phyloP scores from a whole-genome alignment of 805 yeast species.

The Zygosaccharomyces bailii region DNA sequence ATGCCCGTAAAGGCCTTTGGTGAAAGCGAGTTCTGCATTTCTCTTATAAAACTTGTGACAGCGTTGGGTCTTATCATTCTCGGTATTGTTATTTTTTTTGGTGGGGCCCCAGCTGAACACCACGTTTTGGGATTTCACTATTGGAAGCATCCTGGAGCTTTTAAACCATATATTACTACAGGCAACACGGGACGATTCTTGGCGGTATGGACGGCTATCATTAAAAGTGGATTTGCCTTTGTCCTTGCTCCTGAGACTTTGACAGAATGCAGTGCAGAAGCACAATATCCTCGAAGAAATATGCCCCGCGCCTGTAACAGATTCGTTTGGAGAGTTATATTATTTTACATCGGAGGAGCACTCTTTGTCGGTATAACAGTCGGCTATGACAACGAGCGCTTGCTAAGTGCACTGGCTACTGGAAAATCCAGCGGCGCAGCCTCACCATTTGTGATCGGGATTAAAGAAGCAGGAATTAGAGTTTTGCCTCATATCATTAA shows the following conservation, averaged over 20 bases:
- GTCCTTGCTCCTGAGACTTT: conserved; percentile 8
- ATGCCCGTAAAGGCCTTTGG: conserved; percentile 35
- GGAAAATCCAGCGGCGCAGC: conserved; percentile 41
- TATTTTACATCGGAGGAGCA: conserved; percentile 51
- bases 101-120: conserved; percentile 54
- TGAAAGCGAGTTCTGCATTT: conserved; percentile 66
- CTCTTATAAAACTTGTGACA: conserved; percentile 61
- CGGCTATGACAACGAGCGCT: conserved; percentile 39
- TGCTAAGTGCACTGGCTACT: conserved; percentile 33
- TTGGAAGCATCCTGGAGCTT: conserved; percentile 56
- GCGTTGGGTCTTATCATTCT: conserved; percentile 58
- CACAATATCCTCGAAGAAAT: conserved; percentile 43
- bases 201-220: conserved; percentile 47
- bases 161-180: conserved; percentile 33
- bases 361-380: conserved; percentile 52
- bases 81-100: conserved; percentile 57
- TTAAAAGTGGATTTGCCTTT: conserved; percentile 8
- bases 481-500: conserved; percentile 47
- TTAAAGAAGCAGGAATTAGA: conserved; percentile 48
- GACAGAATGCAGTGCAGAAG: conserved; percentile 45
- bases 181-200: conserved; percentile 47
- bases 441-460: conserved; percentile 46
- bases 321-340: conserved; percentile 52
- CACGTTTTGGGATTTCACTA: conserved; percentile 58
- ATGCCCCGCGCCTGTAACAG: conserved; percentile 48